Percentiles rank a stretch among this genome's conserved stretches.
Evolutionary conservation across 441 rosid species (phyloP).

Genomic region (Jatropha podagrica): DNA sequence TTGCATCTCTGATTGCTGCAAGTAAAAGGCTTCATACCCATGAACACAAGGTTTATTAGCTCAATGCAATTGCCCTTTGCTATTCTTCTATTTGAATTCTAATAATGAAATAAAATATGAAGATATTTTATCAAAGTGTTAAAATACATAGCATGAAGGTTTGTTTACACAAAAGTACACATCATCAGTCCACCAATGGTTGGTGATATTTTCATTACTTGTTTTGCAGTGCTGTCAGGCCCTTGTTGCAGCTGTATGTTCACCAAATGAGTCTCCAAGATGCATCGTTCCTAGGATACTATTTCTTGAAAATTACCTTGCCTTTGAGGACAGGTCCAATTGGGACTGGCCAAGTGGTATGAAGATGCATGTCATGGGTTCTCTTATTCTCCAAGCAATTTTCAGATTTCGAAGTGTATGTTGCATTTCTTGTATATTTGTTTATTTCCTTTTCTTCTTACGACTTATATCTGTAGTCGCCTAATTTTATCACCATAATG

Average conservation of each 20-base stretch:
- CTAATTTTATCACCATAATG: neutral
- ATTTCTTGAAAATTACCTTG: slow-evolving; percentile 75
- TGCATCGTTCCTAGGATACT: slow-evolving; percentile 63
- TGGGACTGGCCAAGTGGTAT: slow-evolving; percentile 77
- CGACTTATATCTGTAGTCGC: neutral
- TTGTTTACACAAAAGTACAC: neutral
- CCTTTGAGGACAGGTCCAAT: slow-evolving; percentile 47
- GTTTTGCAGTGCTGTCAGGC: slow-evolving; percentile 76
- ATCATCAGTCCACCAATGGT: neutral
- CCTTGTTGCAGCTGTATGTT: slow-evolving; percentile 64
- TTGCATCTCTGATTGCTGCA: slow-evolving; percentile 74
- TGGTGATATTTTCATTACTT: slow-evolving; percentile 1
- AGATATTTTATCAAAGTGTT: neutral
- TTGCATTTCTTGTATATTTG: slow-evolving; percentile 14
- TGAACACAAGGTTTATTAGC: slow-evolving; percentile 57
- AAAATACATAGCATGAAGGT: neutral
- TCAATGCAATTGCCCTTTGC: slow-evolving; percentile 7
- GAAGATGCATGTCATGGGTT: slow-evolving; percentile 82
- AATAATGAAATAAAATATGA: neutral
- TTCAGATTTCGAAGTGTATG: slow-evolving; percentile 77
- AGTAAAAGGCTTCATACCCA: slow-evolving; percentile 67
- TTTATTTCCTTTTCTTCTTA: slow-evolving; percentile 1
- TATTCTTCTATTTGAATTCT: neutral
- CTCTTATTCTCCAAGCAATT: slow-evolving; percentile 80
- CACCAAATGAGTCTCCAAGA: slow-evolving; percentile 52